These are phyloP conservation scores for Colletotrichum coccodes DNA, from an alignment of 2,329 filamentous ascomycete genomes.

Conservation along the genomic window DNA sequence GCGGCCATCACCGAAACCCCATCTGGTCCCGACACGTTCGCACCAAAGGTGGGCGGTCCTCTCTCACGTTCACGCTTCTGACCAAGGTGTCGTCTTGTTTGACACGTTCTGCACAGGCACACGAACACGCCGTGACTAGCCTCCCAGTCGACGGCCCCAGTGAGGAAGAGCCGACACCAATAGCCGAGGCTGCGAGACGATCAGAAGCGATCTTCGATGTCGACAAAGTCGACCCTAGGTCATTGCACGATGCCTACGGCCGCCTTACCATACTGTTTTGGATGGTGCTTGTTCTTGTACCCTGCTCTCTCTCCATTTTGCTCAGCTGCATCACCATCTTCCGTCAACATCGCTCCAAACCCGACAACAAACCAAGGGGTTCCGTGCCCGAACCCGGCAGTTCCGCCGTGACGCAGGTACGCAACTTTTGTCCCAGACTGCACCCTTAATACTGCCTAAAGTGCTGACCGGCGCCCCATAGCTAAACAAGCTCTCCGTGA, in stretches of 20 bases:
- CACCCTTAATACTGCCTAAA: not conserved
- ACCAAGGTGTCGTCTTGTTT: not conserved
- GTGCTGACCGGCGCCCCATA: not conserved
- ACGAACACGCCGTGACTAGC: not conserved
- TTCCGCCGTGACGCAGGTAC: not conserved
- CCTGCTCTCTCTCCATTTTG: not conserved
- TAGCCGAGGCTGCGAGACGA: not conserved
- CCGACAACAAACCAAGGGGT: not conserved
- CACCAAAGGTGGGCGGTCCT: not conserved
- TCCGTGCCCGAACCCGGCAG: not conserved
- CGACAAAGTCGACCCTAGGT: not conserved
- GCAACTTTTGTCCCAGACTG: not conserved
- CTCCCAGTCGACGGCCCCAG: not conserved
- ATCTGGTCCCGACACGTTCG: not conserved
- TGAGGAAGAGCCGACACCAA: too few relatives aligned
- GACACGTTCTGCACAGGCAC: not conserved
- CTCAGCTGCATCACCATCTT: not conserved
- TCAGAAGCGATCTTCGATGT: not conserved
- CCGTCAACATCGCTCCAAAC: too few relatives aligned
- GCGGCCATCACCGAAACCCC: too few relatives aligned
- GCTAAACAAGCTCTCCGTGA: not conserved
- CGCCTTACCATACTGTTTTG: too few relatives aligned
- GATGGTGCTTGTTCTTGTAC: not conserved
- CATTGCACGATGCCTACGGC: not conserved
- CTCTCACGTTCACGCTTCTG: not conserved